Evolutionary conservation across 2,329 filamentous ascomycete genomes (phyloP).

Genomic region (Colletotrichum melonis): DNA sequence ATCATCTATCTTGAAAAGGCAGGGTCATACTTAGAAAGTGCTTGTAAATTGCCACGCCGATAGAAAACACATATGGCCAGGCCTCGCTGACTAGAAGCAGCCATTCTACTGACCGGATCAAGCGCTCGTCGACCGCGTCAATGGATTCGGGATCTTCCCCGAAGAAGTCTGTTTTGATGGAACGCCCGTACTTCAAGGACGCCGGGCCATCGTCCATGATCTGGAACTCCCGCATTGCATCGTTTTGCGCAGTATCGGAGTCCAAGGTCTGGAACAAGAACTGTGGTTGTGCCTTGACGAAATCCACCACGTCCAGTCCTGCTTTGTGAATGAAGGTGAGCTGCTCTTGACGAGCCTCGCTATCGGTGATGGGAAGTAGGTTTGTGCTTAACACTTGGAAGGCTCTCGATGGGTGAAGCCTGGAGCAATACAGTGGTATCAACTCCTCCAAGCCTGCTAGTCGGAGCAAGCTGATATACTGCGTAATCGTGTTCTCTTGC

Average conservation of each 20-base stretch:
- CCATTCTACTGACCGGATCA: conserved; percentile 89
- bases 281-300: conserved; percentile 76
- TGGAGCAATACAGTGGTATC: conserved; percentile 89
- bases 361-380: conserved; percentile 77
- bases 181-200: conserved; percentile 68
- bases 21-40: conserved; percentile 78
- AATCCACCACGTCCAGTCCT: conserved; percentile 76
- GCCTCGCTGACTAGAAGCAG: conserved; percentile 79
- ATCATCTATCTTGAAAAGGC: conserved; percentile 33
- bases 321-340: conserved; percentile 82
- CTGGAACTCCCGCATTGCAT: conserved; percentile 57
- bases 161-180: conserved; percentile 78
- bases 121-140: conserved; percentile 71
- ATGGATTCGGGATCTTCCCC: conserved; percentile 67
- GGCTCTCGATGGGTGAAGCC: conserved; percentile 72
- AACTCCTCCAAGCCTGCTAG: conserved; percentile 79
- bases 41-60: conserved; percentile 80
- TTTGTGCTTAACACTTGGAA: conserved; percentile 81
- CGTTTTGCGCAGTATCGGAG: conserved; percentile 40
- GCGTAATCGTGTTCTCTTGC: conserved; percentile 81
- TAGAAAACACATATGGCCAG: conserved; percentile 76
- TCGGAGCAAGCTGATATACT: conserved; percentile 84
- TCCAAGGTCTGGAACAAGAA: conserved; percentile 63
- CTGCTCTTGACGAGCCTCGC: conserved; percentile 72
- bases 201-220: conserved; percentile 62